Evolutionary conservation across 805 yeast species (phyloP).

Genomic region (Monosporozyma aerobia): DNA sequence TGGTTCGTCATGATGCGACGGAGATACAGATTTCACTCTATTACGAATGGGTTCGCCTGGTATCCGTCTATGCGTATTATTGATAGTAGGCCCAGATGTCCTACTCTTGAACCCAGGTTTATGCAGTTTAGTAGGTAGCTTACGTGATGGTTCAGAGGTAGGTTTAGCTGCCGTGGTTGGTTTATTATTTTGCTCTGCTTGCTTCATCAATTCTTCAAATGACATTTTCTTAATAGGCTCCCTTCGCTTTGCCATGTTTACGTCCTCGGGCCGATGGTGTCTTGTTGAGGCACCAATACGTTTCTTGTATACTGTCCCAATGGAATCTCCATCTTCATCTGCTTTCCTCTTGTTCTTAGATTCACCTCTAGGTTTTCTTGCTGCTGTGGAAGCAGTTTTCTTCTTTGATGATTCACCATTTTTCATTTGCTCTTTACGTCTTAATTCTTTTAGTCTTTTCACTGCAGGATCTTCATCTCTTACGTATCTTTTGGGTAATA

Average conservation of each 20-base stretch:
- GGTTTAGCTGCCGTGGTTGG: constrained; percentile 4
- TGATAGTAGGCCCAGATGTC: not conserved
- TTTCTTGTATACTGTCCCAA: constrained; percentile 19
- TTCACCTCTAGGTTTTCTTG: not conserved
- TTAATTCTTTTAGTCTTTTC: constrained; percentile 54
- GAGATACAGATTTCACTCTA: not conserved
- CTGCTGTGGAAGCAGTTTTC: constrained; percentile 2
- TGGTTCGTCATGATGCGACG: not conserved
- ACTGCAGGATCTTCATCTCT: constrained; percentile 59
- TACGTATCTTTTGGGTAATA: constrained; percentile 24
- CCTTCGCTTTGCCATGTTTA: constrained; percentile 5
- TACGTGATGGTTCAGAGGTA: constrained; percentile 1
- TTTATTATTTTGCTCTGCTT: constrained; percentile 37
- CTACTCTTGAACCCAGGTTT: constrained; percentile 14
- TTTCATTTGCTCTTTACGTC: constrained; percentile 45
- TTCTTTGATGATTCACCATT: constrained; percentile 31
- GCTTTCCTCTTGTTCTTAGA: constrained; percentile 5
- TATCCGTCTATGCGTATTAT: not conserved
- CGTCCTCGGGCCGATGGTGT: not conserved
- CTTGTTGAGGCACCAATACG: constrained; percentile 11
- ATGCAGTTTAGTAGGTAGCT: constrained; percentile 3
- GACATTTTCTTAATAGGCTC: constrained; percentile 36
- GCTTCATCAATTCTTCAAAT: constrained; percentile 49
- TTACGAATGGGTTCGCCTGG: not conserved
- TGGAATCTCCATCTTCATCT: constrained; percentile 9